Conservation (phyloP, 306 rosid genomes). For the Geum urbanum region DNA sequence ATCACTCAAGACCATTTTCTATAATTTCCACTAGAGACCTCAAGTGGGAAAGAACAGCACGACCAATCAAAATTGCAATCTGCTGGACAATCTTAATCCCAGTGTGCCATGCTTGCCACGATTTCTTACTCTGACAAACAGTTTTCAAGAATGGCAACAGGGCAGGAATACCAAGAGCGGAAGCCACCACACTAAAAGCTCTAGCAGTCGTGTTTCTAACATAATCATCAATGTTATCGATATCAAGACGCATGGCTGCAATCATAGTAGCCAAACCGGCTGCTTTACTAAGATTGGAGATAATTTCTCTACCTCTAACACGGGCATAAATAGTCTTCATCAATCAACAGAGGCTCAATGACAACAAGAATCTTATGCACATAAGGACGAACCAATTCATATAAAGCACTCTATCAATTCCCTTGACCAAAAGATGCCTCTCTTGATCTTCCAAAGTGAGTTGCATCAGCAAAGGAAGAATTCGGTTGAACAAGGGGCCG, state of each 20-base stretch:
- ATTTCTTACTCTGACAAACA: slow-evolving; percentile 96
- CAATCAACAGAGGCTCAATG: slow-evolving; percentile 89
- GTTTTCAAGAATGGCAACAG: slow-evolving; percentile 89
- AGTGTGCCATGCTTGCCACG: slow-evolving; percentile 96
- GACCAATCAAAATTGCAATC: slow-evolving; percentile 93
- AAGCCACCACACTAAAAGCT: slow-evolving; percentile 95
- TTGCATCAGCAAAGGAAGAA: slow-evolving; percentile 72
- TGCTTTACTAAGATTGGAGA: slow-evolving; percentile 94
- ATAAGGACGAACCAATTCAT: slow-evolving; percentile 88
- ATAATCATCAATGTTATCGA: slow-evolving; percentile 91
- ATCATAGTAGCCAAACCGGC: slow-evolving; percentile 99
- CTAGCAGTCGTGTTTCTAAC: slow-evolving; percentile 94
- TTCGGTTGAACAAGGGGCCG: slow-evolving; percentile 70
- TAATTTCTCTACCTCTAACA: slow-evolving; percentile 91
- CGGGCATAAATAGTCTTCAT: slow-evolving; percentile 98
- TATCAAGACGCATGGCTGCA: slow-evolving; percentile 97
- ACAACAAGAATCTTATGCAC: slow-evolving; percentile 97
- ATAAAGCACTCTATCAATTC: slow-evolving; percentile 83
- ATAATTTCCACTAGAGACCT: slow-evolving; percentile 88
- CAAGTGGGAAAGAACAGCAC: slow-evolving; percentile 87
- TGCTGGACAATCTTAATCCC: slow-evolving; percentile 97
- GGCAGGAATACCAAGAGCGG: slow-evolving; percentile 94
- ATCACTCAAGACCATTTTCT: slow-evolving; percentile 84
- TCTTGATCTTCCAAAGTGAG: slow-evolving; percentile 80
- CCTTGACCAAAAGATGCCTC: slow-evolving; percentile 78